These are phyloP conservation scores for Huntiella omanensis DNA, from an alignment of 2,329 filamentous ascomycete genomes.

Conservation along the genomic window DNA sequence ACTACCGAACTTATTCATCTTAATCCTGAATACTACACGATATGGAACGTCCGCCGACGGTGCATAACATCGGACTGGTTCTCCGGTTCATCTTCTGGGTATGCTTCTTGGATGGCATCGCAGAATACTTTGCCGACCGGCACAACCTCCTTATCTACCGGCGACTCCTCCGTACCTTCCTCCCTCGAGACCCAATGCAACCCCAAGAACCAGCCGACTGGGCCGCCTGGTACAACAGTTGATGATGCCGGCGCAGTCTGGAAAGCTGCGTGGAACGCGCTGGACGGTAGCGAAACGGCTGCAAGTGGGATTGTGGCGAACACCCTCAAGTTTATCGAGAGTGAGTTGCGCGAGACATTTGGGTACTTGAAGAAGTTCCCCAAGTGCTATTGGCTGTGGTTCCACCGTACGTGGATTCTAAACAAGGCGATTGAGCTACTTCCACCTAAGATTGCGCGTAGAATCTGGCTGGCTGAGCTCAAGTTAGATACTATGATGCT, in stretches of 20 bases:
- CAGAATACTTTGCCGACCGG: slow-evolving; percentile 32
- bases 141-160: slow-evolving; percentile 44
- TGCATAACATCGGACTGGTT: slow-evolving; percentile 42
- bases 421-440: slow-evolving; percentile 49
- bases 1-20: slow-evolving; percentile 54
- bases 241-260: slow-evolving; percentile 17
- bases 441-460: slow-evolving; percentile 32
- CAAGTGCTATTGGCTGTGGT: slow-evolving; percentile 99
- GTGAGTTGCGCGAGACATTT: slow-evolving; percentile 66
- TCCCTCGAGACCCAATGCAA: slow-evolving; percentile 31
- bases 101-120: slow-evolving; percentile 34
- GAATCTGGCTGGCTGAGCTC: slow-evolving; percentile 72
- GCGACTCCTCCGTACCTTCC: slow-evolving; percentile 35
- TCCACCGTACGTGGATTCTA: slow-evolving; percentile 76
- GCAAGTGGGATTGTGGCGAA: background rate
- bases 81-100: slow-evolving; percentile 32
- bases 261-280: background rate
- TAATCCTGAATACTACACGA: slow-evolving; percentile 79
- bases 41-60: slow-evolving; percentile 75
- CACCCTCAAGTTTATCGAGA: slow-evolving; percentile 35
- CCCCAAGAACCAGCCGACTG: slow-evolving; percentile 27
- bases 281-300: background rate
- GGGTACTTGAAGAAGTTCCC: slow-evolving; percentile 70
- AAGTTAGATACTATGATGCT: slow-evolving; percentile 77
- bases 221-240: slow-evolving; percentile 37